phyloP scores from a whole-genome alignment of 2,329 filamentous ascomycete species.

The Arthroderma sp. region DNA sequence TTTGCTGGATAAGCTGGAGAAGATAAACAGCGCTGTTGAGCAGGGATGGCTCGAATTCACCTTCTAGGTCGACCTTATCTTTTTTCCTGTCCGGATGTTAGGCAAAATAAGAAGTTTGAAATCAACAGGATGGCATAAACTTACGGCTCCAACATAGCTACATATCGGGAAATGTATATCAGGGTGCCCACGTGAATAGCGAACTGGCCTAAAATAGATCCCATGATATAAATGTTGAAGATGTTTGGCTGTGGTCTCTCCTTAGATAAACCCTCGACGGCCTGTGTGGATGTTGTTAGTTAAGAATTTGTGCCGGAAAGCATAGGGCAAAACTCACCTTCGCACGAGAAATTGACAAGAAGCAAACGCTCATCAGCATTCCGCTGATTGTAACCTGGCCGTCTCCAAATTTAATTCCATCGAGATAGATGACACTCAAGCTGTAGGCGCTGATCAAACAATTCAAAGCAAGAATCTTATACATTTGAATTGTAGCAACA shows the following conservation, averaged over 20 bases:
- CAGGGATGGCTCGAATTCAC: conserved; percentile 83
- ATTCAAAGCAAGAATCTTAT: conserved; percentile 97
- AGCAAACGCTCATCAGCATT: conserved; percentile 99
- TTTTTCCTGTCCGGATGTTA: conserved; percentile 30
- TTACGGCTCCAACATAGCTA: conserved; percentile 74
- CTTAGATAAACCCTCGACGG: conserved; percentile 89
- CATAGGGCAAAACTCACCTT: conserved; percentile 41
- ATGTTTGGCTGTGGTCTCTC: conserved; percentile 97
- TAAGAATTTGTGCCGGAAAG: not conserved
- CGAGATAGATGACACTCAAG: conserved; percentile 86
- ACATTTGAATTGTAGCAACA: conserved; percentile 98
- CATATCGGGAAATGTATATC: conserved; percentile 84
- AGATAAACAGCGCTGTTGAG: conserved; percentile 96
- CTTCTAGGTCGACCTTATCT: conserved; percentile 71
- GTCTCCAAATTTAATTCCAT: conserved; percentile 98
- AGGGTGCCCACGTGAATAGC: conserved; percentile 88
- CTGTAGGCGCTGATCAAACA: conserved; percentile 97
- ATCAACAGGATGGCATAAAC: conserved; percentile 22
- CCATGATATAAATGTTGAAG: conserved; percentile 98
- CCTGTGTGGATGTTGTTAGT: conserved; percentile 28
- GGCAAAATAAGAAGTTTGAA: not conserved
- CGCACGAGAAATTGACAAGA: conserved; percentile 94
- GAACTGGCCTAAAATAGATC: conserved; percentile 92
- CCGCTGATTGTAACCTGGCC: conserved; percentile 97
- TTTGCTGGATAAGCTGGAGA: conserved; percentile 94